Base-by-base conservation (phyloP, 225 moss, liverwort and hornwort genomes). In the Polytrichum commune region DNA sequence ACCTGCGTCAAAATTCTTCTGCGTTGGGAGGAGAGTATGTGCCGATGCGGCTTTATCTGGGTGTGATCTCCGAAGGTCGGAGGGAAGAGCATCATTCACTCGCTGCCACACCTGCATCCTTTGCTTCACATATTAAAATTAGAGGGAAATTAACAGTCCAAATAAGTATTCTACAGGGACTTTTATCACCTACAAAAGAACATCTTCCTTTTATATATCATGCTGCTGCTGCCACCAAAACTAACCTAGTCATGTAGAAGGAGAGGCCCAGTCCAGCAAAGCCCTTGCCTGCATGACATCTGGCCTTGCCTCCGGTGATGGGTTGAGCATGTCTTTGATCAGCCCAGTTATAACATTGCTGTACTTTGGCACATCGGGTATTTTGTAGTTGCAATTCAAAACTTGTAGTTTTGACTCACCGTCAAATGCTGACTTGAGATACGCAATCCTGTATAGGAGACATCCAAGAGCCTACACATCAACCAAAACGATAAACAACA, bases 211-310 rank as follows among this genome's bases (percentile, higher is more conserved):
- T 79, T 46, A 46, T 16, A 16, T 46, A 46, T 46, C 46, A 46
- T 46, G 13, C 46, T 82, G 80, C 83, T 81, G 91, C 93, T 91
- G 87, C 89, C 87, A 90, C 87, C 87, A 90, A 93, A 89, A 96
- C 96, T 96, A 96, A 96, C 96, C 96, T 96, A 96, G 77, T 92
- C 83, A 93, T 90, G 91, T 84, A 95, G 95, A 85, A 90, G 86
- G 85, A 89, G 90, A 85, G 90, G 93, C 93, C 91, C 83, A 90
- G 82, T 92, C 89, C 88, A 93, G 86, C 93, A 93, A 89, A 93
- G 93, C 93, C 93, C 96, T 96, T 96, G 96, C 96, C 96, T 96
- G 96, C 91, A 89, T 90, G 82, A 91, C 90, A 98, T 93, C 93
- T 60, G 98, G 98, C 88, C 98, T 95, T 70, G 85, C 88, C 73